phyloP scores from a whole-genome alignment of 2,329 filamentous ascomycete genomes.

The Alternaria ventricosa region DNA sequence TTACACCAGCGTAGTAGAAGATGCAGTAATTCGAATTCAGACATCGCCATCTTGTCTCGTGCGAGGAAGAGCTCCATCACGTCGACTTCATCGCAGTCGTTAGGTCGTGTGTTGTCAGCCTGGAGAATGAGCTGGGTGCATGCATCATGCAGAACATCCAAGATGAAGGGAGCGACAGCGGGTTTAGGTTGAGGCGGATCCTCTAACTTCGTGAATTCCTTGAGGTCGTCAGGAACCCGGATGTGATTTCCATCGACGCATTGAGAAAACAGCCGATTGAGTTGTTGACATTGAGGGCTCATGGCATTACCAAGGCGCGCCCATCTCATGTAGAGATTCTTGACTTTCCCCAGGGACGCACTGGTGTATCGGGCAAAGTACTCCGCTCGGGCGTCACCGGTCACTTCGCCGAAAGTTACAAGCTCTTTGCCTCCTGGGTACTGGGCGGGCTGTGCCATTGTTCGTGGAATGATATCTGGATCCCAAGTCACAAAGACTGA shows the following conservation, averaged over 20 bases:
- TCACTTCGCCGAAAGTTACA: constrained; percentile 46
- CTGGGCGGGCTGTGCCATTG: constrained; percentile 45
- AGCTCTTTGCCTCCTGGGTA: constrained; percentile 52
- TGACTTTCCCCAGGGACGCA: constrained; percentile 49
- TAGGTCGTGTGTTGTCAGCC: constrained; percentile 7
- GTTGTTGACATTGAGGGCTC: constrained; percentile 50
- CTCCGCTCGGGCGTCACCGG: constrained; percentile 48
- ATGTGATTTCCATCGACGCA: constrained; percentile 54
- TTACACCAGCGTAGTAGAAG: constrained; percentile 47
- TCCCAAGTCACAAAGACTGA: constrained; percentile 54
- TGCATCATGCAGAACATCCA: constrained; percentile 47
- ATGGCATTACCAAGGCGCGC: constrained; percentile 47
- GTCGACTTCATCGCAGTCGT: constrained; percentile 27
- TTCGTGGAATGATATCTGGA: constrained; percentile 48
- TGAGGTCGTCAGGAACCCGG: constrained; percentile 44
- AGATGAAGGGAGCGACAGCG: constrained; percentile 40
- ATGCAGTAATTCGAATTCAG: constrained; percentile 49
- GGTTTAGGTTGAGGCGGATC: constrained; percentile 29
- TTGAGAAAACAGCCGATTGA: constrained; percentile 52
- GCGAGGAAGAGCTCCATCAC: constrained; percentile 43
- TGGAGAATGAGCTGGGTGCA: constrained; percentile 24
- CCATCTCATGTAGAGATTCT: constrained; percentile 54
- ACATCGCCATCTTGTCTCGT: constrained; percentile 46
- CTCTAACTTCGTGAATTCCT: constrained; percentile 20
- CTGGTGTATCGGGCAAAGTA: constrained; percentile 53